Evolutionary conservation across 345 rosid species (phyloP), one percentile per base, ranked within the genome.

Genomic region (Cardamine occulta): DNA sequence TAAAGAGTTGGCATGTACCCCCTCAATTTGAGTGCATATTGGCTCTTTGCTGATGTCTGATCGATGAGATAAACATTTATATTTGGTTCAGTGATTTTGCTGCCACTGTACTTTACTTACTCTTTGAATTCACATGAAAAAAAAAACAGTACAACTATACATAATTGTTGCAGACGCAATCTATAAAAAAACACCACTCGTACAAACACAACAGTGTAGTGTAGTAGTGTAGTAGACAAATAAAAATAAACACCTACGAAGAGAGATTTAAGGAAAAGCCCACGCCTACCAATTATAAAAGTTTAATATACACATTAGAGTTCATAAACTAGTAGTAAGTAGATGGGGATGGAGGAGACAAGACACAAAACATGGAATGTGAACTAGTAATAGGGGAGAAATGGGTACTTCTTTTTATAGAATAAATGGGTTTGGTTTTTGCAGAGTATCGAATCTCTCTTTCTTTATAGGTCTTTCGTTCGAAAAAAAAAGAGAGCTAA

Each of bases 401-500:
- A 70, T 56, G 77, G 81, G 77, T 78, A n/a, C 81, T 65, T 72
- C 81, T 77, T 77, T 72, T 65, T 57, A 65, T 77, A 72, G 80
- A 35, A 44, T 15, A 34, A 77, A 55, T 40, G 58, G 51, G 10
- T 3, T 70, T n/a, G 21, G 19, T 47, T 31, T 35, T 7, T 70
- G 45, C 72, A 63, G 72, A 57, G 72, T 77, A 66, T 66, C 61
- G 55, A 77, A 71, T 65, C 73, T 71, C 56, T 72, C 45, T 65
- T 65, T 34, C 54, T 71, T 77, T 71, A 63, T 63, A 77, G 54
- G 67, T 63, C 55, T 48, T 57, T 71, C 31, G 17, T 63, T 72
- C 14, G 51, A 68, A 29, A 4, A 21, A 23, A 37, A 31, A 10
- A 47, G 11, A 42, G 35, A 14, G 45, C 35, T 55, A 72, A 78